phyloP scores from a whole-genome alignment of 2,329 filamentous ascomycete species.

The Xylariaceae sp. region DNA sequence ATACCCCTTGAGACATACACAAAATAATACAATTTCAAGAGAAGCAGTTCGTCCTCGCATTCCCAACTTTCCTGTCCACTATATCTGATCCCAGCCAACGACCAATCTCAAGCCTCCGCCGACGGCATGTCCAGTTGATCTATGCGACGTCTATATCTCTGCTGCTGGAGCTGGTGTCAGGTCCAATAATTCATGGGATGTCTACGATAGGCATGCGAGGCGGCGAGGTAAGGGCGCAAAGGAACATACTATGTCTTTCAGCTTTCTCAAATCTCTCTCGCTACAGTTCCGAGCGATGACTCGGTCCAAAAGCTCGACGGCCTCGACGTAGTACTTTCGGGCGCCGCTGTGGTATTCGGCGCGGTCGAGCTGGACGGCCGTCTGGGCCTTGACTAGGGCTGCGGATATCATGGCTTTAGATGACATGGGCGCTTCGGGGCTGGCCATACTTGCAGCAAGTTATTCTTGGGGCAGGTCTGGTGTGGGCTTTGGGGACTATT shows the following conservation, averaged over 20 bases:
- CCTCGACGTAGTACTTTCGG: slow-evolving; percentile 24
- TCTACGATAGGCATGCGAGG: no score
- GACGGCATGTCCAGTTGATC: slow-evolving; percentile 15
- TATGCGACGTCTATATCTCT: slow-evolving; percentile 23
- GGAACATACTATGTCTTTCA: slow-evolving; percentile 21
- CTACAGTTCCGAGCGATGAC: slow-evolving; percentile 19
- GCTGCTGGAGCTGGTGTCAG: no score
- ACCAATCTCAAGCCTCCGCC: slow-evolving; percentile 4
- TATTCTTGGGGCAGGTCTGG: not conserved
- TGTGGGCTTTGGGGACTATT: no score
- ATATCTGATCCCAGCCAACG: no score
- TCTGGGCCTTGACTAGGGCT: slow-evolving; percentile 25
- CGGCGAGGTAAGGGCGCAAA: no score
- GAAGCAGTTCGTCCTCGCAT: slow-evolving; percentile 3
- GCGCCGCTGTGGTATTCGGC: slow-evolving; percentile 25
- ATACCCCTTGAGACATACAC: slow-evolving; percentile 3
- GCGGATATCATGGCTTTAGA: slow-evolving; percentile 24
- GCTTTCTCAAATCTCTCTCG: slow-evolving; percentile 19
- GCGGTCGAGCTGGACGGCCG: slow-evolving; percentile 27
- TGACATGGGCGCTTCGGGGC: slow-evolving; percentile 23
- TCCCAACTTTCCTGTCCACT: no score
- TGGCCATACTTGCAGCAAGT: no score
- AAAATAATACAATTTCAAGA: slow-evolving; percentile 8
- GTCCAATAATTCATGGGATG: no score
- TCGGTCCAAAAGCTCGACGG: slow-evolving; percentile 20